These are phyloP conservation scores for Pyrenophora teres DNA, from an alignment of 2,329 filamentous ascomycete species.

Conservation along the genomic window DNA sequence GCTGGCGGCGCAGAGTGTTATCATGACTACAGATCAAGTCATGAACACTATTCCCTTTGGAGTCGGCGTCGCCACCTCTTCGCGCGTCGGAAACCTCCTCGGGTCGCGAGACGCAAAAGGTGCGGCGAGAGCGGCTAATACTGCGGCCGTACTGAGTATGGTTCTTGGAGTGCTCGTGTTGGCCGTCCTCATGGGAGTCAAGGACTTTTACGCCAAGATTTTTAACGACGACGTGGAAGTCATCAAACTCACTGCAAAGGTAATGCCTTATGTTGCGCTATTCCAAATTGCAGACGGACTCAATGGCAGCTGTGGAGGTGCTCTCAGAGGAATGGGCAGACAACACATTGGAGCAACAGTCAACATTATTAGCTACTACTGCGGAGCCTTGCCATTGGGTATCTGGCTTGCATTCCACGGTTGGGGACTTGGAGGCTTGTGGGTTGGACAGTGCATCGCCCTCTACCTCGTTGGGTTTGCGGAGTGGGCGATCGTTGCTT, in stretches of 20 bases:
- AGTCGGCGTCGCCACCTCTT: slow-evolving; percentile 78
- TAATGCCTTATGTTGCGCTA: slow-evolving; percentile 84
- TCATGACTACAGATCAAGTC: slow-evolving; percentile 87
- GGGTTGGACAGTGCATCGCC: slow-evolving; percentile 76
- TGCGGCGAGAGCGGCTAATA: slow-evolving; percentile 74
- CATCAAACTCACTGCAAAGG: slow-evolving; percentile 71
- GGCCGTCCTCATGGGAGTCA: slow-evolving; percentile 69
- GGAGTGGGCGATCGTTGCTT: slow-evolving; percentile 79
- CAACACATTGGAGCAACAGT: slow-evolving; percentile 84
- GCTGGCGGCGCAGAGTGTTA: slow-evolving; percentile 81
- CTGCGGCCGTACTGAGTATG: slow-evolving; percentile 73
- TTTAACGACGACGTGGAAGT: slow-evolving; percentile 81
- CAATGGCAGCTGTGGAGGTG: slow-evolving; percentile 82
- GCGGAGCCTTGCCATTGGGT: slow-evolving; percentile 77
- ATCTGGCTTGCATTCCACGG: slow-evolving; percentile 85
- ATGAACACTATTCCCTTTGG: slow-evolving; percentile 88
- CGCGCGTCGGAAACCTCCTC: slow-evolving; percentile 78
- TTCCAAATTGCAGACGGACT: slow-evolving; percentile 91
- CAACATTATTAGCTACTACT: slow-evolving; percentile 83
- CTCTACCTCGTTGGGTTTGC: slow-evolving; percentile 77
- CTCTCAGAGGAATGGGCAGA: slow-evolving; percentile 79
- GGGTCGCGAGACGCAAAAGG: slow-evolving; percentile 69
- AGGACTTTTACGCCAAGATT: slow-evolving; percentile 73
- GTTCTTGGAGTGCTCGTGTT: slow-evolving; percentile 71
- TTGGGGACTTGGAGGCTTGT: slow-evolving; percentile 79